These are phyloP conservation scores for Camellia sinensis DNA, from an alignment of 148 eudicot species.

Conservation along the genomic window DNA sequence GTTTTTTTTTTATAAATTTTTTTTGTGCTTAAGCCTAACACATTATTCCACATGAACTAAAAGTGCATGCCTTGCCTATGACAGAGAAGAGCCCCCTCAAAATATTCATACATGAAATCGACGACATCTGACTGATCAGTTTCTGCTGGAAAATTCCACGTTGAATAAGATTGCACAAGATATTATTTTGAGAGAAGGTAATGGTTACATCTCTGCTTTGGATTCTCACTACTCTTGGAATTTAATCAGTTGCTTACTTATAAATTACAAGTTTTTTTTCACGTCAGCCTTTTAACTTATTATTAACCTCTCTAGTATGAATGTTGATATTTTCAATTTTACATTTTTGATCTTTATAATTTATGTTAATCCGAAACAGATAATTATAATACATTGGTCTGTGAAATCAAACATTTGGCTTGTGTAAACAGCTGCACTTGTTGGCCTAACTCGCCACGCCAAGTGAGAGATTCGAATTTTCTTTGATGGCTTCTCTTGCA, in stretches of 20 bases:
- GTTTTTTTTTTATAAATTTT: no score
- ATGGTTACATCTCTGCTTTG: background rate
- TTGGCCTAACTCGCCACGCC: background rate
- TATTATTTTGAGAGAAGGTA: background rate
- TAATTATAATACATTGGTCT: background rate
- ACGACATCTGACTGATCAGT: slow-evolving; percentile 31
- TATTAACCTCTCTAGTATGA: background rate
- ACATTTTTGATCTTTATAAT: background rate
- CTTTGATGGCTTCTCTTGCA: background rate
- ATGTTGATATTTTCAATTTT: background rate
- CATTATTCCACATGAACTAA: background rate
- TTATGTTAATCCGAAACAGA: background rate
- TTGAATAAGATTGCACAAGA: background rate
- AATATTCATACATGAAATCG: slow-evolving; percentile 60
- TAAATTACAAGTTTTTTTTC: no score
- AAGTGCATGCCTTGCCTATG: slow-evolving; percentile 18
- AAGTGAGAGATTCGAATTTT: background rate
- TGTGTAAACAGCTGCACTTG: background rate
- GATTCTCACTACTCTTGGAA: background rate
- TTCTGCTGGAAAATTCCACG: slow-evolving; percentile 28
- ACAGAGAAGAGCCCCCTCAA: slow-evolving; percentile 70
- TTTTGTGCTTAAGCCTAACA: background rate
- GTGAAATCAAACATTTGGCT: background rate
- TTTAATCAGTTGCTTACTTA: no score
- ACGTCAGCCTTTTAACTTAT: background rate